Evolutionary conservation across 441 rosid genomes (phyloP).

Genomic region (Pelargonium myrrhifolium): DNA sequence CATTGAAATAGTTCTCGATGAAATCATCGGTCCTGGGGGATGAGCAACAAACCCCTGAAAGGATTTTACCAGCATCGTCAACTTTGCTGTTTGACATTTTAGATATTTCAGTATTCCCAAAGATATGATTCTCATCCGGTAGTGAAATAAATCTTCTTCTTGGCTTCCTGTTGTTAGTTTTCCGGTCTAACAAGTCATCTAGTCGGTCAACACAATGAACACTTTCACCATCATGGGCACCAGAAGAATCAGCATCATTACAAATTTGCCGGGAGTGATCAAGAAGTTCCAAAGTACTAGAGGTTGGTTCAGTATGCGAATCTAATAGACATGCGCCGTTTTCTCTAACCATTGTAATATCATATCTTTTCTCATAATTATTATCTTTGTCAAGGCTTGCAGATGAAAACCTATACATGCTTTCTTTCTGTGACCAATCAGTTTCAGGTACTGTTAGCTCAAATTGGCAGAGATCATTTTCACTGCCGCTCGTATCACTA

Average conservation of each 20-base stretch:
- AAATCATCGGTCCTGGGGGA: slow-evolving; percentile 34
- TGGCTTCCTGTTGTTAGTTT: slow-evolving; percentile 44
- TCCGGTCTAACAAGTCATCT: slow-evolving; percentile 31
- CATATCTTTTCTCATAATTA: slow-evolving; percentile 23
- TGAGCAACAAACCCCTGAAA: slow-evolving; percentile 25
- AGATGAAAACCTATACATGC: slow-evolving; percentile 20
- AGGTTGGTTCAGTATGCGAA: slow-evolving; percentile 29
- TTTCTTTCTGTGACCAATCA: slow-evolving; percentile 28
- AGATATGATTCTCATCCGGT: slow-evolving; percentile 33
- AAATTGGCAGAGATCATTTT: slow-evolving; percentile 41
- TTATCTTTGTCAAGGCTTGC: slow-evolving; percentile 21
- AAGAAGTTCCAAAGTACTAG: slow-evolving; percentile 18
- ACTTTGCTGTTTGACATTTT: slow-evolving; percentile 27
- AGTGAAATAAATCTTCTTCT: slow-evolving; percentile 53
- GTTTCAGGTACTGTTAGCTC: slow-evolving; percentile 31
- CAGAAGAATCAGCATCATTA: slow-evolving; percentile 23
- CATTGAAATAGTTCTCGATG: slow-evolving; percentile 51
- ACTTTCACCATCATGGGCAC: slow-evolving; percentile 32
- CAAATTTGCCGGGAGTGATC: slow-evolving; percentile 19
- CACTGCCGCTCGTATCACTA: slow-evolving; percentile 71
- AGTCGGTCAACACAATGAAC: slow-evolving; percentile 34
- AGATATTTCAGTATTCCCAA: slow-evolving; percentile 18
- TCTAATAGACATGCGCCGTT: slow-evolving; percentile 27
- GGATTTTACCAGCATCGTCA: slow-evolving; percentile 23
- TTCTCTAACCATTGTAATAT: slow-evolving; percentile 22